phyloP scores from a whole-genome alignment of 1,139 yeast species.

The Geotrichum citri-aurantii region DNA sequence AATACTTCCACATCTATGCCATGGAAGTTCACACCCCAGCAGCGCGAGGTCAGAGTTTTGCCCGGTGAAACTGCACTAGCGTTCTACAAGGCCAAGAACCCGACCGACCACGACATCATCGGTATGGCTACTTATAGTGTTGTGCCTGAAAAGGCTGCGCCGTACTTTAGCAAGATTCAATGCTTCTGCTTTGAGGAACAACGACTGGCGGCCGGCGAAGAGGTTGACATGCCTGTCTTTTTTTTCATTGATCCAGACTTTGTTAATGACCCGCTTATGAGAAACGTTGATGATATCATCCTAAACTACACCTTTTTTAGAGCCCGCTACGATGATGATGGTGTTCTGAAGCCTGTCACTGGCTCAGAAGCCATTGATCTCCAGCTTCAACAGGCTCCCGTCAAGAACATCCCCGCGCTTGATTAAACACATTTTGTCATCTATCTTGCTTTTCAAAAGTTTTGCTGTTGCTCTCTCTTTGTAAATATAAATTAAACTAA shows the following conservation, averaged over 20 bases:
- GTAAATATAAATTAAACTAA: background rate
- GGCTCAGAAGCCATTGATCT: constrained; percentile 8
- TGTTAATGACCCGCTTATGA: constrained; percentile 90
- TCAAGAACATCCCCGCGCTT: constrained; percentile 2
- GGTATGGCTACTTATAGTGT: constrained; percentile 99
- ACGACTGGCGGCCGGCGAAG: constrained; percentile 89
- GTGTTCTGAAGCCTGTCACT: constrained; percentile 19
- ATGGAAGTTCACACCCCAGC: constrained; percentile 95
- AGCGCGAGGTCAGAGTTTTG: constrained; percentile 82
- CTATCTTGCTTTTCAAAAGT: background rate
- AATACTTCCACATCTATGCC: constrained; percentile 89
- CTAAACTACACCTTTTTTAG: constrained; percentile 88
- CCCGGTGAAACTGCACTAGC: constrained; percentile 99
- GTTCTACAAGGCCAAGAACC: constrained; percentile 86
- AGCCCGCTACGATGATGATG: constrained; percentile 27
- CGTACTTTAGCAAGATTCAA: constrained; percentile 92
- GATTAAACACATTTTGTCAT: background rate
- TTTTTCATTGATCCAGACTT: constrained; percentile 98
- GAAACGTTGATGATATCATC: constrained; percentile 83
- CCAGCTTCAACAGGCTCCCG: background rate
- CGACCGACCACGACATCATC: constrained; percentile 79
- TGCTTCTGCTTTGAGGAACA: constrained; percentile 99
- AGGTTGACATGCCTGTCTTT: constrained; percentile 98
- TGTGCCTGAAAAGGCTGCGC: constrained; percentile 94
- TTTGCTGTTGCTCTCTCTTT: background rate